Conservation (phyloP, 306 rosid species). For the Rubus idaeus region DNA sequence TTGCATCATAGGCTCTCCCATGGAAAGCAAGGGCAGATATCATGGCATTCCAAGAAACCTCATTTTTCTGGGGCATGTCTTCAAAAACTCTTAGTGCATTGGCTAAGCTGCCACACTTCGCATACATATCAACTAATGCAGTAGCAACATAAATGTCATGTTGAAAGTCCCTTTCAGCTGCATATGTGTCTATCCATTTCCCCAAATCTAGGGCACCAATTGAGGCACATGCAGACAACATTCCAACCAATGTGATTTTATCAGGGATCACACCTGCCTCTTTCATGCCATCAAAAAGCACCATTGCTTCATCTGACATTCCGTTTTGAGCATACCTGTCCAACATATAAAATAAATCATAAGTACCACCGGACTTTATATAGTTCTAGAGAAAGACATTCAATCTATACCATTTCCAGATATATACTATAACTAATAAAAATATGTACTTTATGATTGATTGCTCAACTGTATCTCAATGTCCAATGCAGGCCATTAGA, state of each 20-base stretch:
- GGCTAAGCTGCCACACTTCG: slow-evolving; percentile 86
- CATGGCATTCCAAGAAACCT: slow-evolving; percentile 95
- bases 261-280: slow-evolving; percentile 51
- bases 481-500: background rate
- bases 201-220: slow-evolving; percentile 83
- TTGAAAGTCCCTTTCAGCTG: slow-evolving; percentile 57
- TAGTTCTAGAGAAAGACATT: background rate
- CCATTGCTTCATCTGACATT: slow-evolving; percentile 75
- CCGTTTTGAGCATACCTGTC: slow-evolving; percentile 93
- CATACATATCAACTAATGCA: slow-evolving; percentile 89
- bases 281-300: slow-evolving; percentile 64
- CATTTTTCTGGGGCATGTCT: slow-evolving; percentile 72
- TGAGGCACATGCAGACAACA: slow-evolving; percentile 75
- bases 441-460: background rate
- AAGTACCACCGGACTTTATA: background rate
- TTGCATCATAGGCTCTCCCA: slow-evolving; percentile 75
- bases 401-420: background rate
- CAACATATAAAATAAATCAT: slow-evolving; percentile 13
- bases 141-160: slow-evolving; percentile 69
- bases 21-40: slow-evolving; percentile 94
- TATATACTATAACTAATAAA: background rate
- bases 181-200: slow-evolving; percentile 62
- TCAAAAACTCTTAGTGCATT: slow-evolving; percentile 69
- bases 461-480: background rate
- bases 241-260: slow-evolving; percentile 68